Evolutionary conservation across 257 asterid species (phyloP).

Genomic region (Misopates orontium): DNA sequence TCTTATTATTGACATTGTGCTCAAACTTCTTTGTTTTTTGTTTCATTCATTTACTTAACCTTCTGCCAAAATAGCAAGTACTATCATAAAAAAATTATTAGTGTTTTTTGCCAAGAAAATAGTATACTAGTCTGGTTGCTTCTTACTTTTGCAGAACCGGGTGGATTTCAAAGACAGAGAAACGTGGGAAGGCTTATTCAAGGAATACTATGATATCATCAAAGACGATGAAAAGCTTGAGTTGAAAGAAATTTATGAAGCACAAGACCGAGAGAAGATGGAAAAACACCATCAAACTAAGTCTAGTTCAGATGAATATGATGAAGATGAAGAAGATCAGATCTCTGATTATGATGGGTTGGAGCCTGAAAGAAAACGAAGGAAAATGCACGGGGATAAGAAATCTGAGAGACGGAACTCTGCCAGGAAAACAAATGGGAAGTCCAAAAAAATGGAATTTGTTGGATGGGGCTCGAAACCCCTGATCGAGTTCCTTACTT

Average conservation of each 20-base stretch:
- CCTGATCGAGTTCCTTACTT: conserved; percentile 63
- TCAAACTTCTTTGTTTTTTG: conserved; percentile 1
- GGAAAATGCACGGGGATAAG: conserved; percentile 32
- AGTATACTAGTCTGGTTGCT: conserved; percentile 21
- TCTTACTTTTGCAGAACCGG: conserved; percentile 47
- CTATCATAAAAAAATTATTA: background rate
- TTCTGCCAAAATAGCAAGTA: background rate
- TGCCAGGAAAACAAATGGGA: conserved; percentile 25
- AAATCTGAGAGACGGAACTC: conserved; percentile 32
- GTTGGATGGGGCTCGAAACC: conserved; percentile 77
- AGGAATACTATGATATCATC: conserved; percentile 65
- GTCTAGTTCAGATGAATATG: conserved; percentile 43
- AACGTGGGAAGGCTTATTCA: conserved; percentile 73
- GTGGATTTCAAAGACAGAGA: conserved; percentile 67
- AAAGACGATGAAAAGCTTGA: conserved; percentile 47
- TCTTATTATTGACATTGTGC: background rate
- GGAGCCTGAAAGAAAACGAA: conserved; percentile 29
- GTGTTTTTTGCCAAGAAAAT: background rate
- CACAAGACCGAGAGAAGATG: conserved; percentile 35
- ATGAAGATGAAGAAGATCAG: conserved; percentile 43
- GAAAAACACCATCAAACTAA: conserved; percentile 24
- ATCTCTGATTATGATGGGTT: conserved; percentile 43
- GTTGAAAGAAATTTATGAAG: conserved; percentile 40
- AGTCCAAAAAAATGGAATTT: conserved; percentile 48
- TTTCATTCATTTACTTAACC: background rate